phyloP scores from a whole-genome alignment of 2,329 filamentous ascomycete genomes.

The Podosphaera xanthii region DNA sequence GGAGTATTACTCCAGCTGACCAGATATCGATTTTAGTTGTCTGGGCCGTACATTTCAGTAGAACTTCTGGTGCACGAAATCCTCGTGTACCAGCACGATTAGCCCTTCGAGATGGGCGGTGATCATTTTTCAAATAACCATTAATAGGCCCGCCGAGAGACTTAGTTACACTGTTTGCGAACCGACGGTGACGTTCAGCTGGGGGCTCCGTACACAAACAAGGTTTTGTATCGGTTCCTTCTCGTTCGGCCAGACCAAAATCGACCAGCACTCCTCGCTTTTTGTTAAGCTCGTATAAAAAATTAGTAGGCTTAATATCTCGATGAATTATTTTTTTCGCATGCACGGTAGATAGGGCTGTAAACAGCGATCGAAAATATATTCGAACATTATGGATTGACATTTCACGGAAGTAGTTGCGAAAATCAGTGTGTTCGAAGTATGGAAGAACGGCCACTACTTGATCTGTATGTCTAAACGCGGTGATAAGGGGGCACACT shows the following conservation, averaged over 20 bases:
- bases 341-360: conserved; percentile 65
- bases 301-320: conserved; percentile 95
- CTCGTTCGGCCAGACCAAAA: conserved; percentile 82
- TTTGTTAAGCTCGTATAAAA: conserved; percentile 66
- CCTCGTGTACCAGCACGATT: conserved; percentile 89
- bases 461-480: conserved; percentile 86
- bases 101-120: conserved; percentile 64
- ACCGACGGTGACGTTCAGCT: conserved; percentile 33
- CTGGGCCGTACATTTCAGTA: conserved; percentile 92
- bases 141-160: conserved; percentile 28
- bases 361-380: conserved; percentile 77
- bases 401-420: conserved; percentile 83
- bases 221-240: conserved; percentile 52
- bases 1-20: conserved; percentile 87
- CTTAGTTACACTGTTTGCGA: conserved; percentile 34
- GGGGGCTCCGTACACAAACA: conserved; percentile 57
- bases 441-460: conserved; percentile 88
- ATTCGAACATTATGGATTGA: conserved; percentile 65
- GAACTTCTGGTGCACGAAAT: conserved; percentile 85
- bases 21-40: conserved; percentile 89
- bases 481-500: conserved; percentile 87
- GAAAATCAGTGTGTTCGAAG: conserved; percentile 87
- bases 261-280: conserved; percentile 86
- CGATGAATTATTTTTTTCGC: conserved; percentile 68
- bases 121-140: conserved; percentile 77